Evolutionary conservation across 495 filamentous ascomycete species (phyloP), one percentile per base, ranked within the genome.

Genomic region (Ramalina intermedia): DNA sequence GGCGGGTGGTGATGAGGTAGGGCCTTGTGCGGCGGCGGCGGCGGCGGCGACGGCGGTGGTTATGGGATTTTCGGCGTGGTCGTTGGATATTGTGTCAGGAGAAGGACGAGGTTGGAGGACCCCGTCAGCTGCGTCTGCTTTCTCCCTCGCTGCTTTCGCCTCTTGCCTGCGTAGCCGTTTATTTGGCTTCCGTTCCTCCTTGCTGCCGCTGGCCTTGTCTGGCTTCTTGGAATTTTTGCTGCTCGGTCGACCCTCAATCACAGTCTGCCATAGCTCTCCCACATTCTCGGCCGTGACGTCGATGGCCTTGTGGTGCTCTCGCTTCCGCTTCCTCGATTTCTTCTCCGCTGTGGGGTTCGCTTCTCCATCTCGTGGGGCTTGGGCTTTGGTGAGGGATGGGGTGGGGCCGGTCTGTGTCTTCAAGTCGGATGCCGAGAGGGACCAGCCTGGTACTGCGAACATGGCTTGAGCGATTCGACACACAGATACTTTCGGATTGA

Each of bases 401-500:
- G 12, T 41, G n/a, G 56, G 43, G 27, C 77, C 71, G 26, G 66
- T 72, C 66, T 95, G 87, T 20, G 75, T 63, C 64, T 83, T 85
- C 44, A 88, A 75, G 41, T 68, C 69, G 55, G 77, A 73, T 46
- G 79, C 72, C 51, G 85, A 73, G 23, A 96, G 69, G 18, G 84
- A 82, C 85, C 88, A 94, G 52, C 90, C 91, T 54, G 84, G 84
- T 46, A 96, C 89, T 4, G 88, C 79, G 62, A 98, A 98, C 91
- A 98, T 96, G 53, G 45, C 26, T 50, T 20, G 40, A 33, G 29
- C 0, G 12, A 13, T 20, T 20, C 18, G 18, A 20, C 18, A 20
- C 18, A 20, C 18, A 20, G 18, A 20, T 20, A 20, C 18, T 20
- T 20, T 20, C 18, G 18, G 18, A 20, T 20, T 20, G 18, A 20